Evolutionary conservation across 1,284 basidiomycete species (phyloP), one percentile per base, ranked within the genome.

Genomic region (Rhodotorula sp.): DNA sequence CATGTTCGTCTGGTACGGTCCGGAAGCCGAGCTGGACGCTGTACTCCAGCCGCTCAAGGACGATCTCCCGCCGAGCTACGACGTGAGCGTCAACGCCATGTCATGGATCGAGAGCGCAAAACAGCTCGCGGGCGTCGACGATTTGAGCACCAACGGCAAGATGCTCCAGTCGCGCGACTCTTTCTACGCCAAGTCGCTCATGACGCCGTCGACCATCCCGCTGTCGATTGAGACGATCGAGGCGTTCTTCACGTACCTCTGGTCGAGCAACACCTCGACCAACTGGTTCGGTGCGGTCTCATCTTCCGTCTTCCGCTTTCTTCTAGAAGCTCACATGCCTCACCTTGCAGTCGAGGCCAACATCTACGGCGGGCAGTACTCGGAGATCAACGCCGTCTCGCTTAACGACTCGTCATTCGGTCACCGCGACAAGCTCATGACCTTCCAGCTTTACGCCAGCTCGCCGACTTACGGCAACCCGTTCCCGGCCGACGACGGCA

Each of bases 361-460:
- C 41, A 41, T 71, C 9, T 77, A 76, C 56, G 77, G 77, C 17
- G 77, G 77, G 19, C 21, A 41, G 17, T 52, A 67, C 66, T 76
- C 74, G 21, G 73, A 70, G 17, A 78, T 82, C 72, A 79, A 79
- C 61, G 55, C 63, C n/a, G 69, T 79, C 34, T 60, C 76, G 1
- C 57, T 69, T 21, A 60, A 75, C 50, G 75, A 74, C 12, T 78
- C 78, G 7, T 77, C 79, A 9, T 82, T 80, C 67, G 78, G 75
- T 4, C 75, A 79, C 63, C 73, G 81, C 17, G 74, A 78, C 66
- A 77, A 77, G 21, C 78, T 79, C 48, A 68, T 81, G 13, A 73
- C 66, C 19, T 79, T 78, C 66, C 81, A 82, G 61, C 73, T 82
- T 56, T 81, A 82, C 67, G 80, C 80, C 2, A 70, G 25, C 64